These are phyloP conservation scores for Fusarium armeniacum DNA, from an alignment of 2,329 filamentous ascomycete genomes.

Conservation along the genomic window DNA sequence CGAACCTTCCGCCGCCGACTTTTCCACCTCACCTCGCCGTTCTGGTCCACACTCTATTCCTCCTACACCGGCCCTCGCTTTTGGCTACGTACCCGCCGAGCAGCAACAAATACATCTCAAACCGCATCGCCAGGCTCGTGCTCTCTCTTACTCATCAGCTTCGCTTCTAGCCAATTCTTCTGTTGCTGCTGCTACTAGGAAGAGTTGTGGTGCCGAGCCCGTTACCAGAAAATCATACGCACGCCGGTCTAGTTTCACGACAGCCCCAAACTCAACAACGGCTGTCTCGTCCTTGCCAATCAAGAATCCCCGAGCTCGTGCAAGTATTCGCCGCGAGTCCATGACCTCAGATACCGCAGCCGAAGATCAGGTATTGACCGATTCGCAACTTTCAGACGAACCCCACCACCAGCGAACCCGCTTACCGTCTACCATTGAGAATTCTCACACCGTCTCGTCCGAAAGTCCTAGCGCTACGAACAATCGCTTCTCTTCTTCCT, in stretches of 20 bases:
- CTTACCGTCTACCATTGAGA: slow-evolving; percentile 51
- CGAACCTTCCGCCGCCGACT: slow-evolving; percentile 48
- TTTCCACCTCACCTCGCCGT: slow-evolving; percentile 45
- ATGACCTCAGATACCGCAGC: slow-evolving; percentile 58
- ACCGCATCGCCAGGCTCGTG: slow-evolving; percentile 38
- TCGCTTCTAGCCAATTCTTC: slow-evolving; percentile 60
- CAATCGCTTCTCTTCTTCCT: slow-evolving; percentile 58
- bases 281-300: slow-evolving; percentile 43
- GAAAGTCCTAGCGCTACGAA: slow-evolving; percentile 64
- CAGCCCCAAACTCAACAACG: slow-evolving; percentile 63
- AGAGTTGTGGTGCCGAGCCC: slow-evolving; percentile 71
- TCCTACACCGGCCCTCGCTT: slow-evolving; percentile 31
- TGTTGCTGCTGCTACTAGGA: slow-evolving; percentile 63
- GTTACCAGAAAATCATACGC: slow-evolving; percentile 69
- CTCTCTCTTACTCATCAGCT: slow-evolving; percentile 48
- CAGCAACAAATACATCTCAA: slow-evolving; percentile 31
- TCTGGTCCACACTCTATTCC: slow-evolving; percentile 36
- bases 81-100: slow-evolving; percentile 30
- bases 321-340: slow-evolving; percentile 61
- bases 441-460: slow-evolving; percentile 56
- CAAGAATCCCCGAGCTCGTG: slow-evolving; percentile 59
- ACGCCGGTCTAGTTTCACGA: slow-evolving; percentile 73
- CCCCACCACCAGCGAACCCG: slow-evolving; percentile 61
- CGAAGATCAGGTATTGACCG: slow-evolving; percentile 55
- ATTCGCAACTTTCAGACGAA: slow-evolving; percentile 62